Evolutionary conservation across 345 rosid genomes (phyloP), one percentile per base, ranked within the genome.

Genomic region (Salix purpurea): DNA sequence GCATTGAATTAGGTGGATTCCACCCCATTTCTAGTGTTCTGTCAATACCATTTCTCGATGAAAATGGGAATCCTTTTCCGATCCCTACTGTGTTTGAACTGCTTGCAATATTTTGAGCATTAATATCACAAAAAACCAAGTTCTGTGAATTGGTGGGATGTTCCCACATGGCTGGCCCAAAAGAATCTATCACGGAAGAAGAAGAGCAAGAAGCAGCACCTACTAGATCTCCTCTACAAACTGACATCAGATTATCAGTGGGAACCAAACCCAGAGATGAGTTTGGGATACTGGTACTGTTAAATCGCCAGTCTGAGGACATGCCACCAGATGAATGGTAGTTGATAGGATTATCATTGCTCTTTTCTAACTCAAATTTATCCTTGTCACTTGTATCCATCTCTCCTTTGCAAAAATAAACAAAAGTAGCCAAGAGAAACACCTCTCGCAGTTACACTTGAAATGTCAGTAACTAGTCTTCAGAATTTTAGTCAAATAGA

Each of bases 321-420:
- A 84, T 77, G 79, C 79, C 72, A 39, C 50, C 75, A 71, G 87
- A 44, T 1, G 90, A 83, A 81, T 77, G 89, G 84, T 87, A 87
- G 84, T 78, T 83, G 60, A 71, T 62, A 73, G 77, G 74, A 75
- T 80, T 81, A 75, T 80, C 86, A 80, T 79, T 81, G 74, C 93
- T 88, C 86, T 86, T 89, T 26, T 86, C 93, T 28, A 79, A 74
- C 79, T 88, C 90, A 80, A 80, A 77, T 68, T 89, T 86, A 68
- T 90, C 94, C 80, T 84, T 88, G 75, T 88, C 97, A 74, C 86
- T 83, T 75, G 83, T 64, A 81, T 90, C 93, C 94, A 91, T 90
- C 85, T 81, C 83, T 76, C 42, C 72, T 77, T 65, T 39, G 82
- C 79, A 60, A 36, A 70, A 79, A 76, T 60, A 76, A 66, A 40